phyloP scores from a whole-genome alignment of 75 land plant species.

The Cryptomeria japonica region DNA sequence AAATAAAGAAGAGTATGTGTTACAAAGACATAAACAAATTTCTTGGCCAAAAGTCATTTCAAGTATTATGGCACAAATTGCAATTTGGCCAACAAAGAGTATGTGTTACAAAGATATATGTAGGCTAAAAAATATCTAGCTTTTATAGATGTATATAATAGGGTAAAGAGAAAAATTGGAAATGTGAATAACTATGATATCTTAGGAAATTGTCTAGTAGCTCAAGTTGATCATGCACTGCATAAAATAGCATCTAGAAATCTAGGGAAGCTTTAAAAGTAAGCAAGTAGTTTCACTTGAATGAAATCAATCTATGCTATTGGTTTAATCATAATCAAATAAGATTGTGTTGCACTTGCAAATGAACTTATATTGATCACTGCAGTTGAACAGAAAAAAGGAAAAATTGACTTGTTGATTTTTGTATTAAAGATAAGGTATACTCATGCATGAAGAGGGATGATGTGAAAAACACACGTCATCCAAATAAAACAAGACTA shows the following conservation, averaged over 20 bases:
- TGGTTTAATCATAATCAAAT: background rate
- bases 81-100: no score
- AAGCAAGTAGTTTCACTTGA: background rate
- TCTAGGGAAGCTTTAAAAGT: background rate
- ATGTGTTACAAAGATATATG: no score
- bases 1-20: no score
- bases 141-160: background rate
- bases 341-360: background rate
- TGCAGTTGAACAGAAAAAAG: background rate
- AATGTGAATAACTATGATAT: constrained; percentile 13
- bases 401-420: constrained; percentile 15
- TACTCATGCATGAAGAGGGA: constrained; percentile 21
- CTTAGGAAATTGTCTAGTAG: constrained; percentile 2
- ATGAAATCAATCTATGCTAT: background rate
- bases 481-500: constrained; percentile 25
- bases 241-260: background rate
- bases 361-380: background rate
- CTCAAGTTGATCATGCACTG: background rate
- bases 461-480: constrained; percentile 34
- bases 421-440: constrained; percentile 16
- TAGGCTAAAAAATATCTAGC: background rate
- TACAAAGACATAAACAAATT: no score
- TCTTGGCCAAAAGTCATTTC: no score
- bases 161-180: background rate
- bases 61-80: no score